Conservation (phyloP, 2,329 filamentous ascomycete genomes). For the Talaromyces sp. region DNA sequence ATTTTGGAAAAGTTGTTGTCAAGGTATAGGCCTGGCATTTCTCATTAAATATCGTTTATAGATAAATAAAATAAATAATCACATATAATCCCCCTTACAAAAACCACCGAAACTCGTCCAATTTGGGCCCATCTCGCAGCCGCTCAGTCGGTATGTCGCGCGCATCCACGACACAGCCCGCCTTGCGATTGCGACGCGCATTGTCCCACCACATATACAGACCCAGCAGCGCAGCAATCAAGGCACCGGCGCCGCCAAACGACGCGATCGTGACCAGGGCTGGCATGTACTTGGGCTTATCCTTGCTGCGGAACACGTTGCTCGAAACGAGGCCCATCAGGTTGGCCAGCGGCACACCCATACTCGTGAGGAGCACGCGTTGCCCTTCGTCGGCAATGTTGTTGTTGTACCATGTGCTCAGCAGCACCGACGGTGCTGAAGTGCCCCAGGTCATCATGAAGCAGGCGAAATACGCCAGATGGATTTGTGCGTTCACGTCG, state of each 20-base stretch:
- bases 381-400: slow-evolving; percentile 73
- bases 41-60: background rate
- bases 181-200: slow-evolving; percentile 50
- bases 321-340: slow-evolving; percentile 67
- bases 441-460: slow-evolving; percentile 85
- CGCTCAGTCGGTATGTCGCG: slow-evolving; percentile 53
- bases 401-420: slow-evolving; percentile 70
- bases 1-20: slow-evolving; percentile 54
- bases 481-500: slow-evolving; percentile 55
- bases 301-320: slow-evolving; percentile 61
- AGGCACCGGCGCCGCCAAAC: slow-evolving; percentile 52
- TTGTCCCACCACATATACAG: slow-evolving; percentile 63
- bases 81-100: slow-evolving; percentile 20
- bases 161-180: slow-evolving; percentile 52
- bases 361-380: slow-evolving; percentile 63
- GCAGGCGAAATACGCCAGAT: slow-evolving; percentile 66
- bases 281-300: slow-evolving; percentile 62
- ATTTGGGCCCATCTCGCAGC: slow-evolving; percentile 50
- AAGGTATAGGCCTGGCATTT: background rate
- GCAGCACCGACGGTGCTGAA: slow-evolving; percentile 65
- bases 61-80: background rate
- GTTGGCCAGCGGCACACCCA: slow-evolving; percentile 70
- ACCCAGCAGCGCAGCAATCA: slow-evolving; percentile 53
- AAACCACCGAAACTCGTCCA: slow-evolving; percentile 56
- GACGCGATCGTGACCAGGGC: slow-evolving; percentile 54